Evolutionary conservation across 2,329 filamentous ascomycete genomes (phyloP).

Genomic region (Myrmaecium sp.): DNA sequence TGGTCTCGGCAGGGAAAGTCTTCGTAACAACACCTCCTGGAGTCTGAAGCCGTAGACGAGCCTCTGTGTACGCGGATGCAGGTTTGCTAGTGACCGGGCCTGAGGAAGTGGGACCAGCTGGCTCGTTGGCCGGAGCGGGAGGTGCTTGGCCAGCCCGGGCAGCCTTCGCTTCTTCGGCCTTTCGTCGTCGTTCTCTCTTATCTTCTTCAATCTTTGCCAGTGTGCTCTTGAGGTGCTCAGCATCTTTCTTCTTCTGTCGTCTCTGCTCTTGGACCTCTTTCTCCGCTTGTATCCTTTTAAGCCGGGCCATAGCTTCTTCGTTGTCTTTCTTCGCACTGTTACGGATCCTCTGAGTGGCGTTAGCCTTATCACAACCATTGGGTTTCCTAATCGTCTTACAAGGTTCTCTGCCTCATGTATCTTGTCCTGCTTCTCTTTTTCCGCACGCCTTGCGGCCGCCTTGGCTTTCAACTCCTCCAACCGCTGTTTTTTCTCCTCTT

Average conservation of each 20-base stretch:
- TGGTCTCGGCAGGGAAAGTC: constrained; percentile 76
- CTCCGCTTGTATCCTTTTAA: constrained; percentile 68
- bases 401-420: constrained; percentile 75
- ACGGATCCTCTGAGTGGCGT: constrained; percentile 45
- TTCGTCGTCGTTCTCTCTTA: constrained; percentile 73
- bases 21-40: constrained; percentile 63
- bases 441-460: constrained; percentile 54
- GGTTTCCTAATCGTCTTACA: constrained; percentile 26
- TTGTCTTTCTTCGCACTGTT: constrained; percentile 78
- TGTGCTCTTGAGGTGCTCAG: constrained; percentile 74
- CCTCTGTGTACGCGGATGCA: constrained; percentile 58
- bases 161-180: constrained; percentile 73
- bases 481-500: constrained; percentile 74
- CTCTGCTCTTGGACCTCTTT: constrained; percentile 80
- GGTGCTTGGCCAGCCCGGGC: constrained; percentile 56
- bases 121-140: constrained; percentile 31
- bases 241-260: constrained; percentile 71
- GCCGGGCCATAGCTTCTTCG: constrained; percentile 81
- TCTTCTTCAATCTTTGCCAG: constrained; percentile 89
- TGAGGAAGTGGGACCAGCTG: constrained; percentile 29
- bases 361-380: not conserved
- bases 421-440: constrained; percentile 55
- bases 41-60: constrained; percentile 68
- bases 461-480: constrained; percentile 59
- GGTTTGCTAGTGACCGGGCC: constrained; percentile 40